Conservation (phyloP, 805 yeast genomes). For the Yamadazyma olivae region DNA sequence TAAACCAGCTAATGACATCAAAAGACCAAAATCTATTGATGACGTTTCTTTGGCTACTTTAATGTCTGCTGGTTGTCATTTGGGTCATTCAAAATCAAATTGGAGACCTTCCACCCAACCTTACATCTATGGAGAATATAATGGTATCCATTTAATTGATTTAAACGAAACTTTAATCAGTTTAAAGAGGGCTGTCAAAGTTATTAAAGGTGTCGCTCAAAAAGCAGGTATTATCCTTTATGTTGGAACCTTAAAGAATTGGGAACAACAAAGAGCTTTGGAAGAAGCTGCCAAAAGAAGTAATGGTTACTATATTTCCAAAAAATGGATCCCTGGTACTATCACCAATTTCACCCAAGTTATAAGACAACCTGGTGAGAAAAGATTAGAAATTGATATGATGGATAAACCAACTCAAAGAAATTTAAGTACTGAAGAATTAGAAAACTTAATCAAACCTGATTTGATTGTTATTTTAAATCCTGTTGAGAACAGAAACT, state of each 20-base stretch:
- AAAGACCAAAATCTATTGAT: slow-evolving; percentile 52
- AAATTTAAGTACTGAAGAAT: slow-evolving; percentile 45
- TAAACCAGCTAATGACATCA: slow-evolving; percentile 63
- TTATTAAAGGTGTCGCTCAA: slow-evolving; percentile 77
- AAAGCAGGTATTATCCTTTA: slow-evolving; percentile 83
- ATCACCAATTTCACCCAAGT: slow-evolving; percentile 80
- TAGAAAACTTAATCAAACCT: slow-evolving; percentile 67
- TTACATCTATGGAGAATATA: slow-evolving; percentile 80
- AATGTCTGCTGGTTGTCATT: slow-evolving; percentile 89
- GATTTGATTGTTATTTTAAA: slow-evolving; percentile 84
- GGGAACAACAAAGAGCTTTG: slow-evolving; percentile 63
- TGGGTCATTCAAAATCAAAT: slow-evolving; percentile 83
- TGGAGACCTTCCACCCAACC: slow-evolving; percentile 84
- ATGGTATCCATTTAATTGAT: slow-evolving; percentile 90
- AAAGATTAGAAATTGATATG: slow-evolving; percentile 64
- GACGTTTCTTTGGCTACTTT: slow-evolving; percentile 67
- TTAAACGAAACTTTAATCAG: slow-evolving; percentile 74
- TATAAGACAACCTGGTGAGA: slow-evolving; percentile 46
- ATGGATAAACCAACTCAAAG: slow-evolving; percentile 65
- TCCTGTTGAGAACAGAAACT: slow-evolving; percentile 81
- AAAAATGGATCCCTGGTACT: slow-evolving; percentile 94
- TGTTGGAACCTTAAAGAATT: slow-evolving; percentile 78
- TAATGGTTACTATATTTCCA: slow-evolving; percentile 76
- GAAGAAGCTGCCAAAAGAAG: slow-evolving; percentile 76
- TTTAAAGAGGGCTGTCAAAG: slow-evolving; percentile 78